These are phyloP conservation scores for Pythium aphanidermatum DNA, from an alignment of 352 stramenopile genomes.

Conservation along the genomic window DNA sequence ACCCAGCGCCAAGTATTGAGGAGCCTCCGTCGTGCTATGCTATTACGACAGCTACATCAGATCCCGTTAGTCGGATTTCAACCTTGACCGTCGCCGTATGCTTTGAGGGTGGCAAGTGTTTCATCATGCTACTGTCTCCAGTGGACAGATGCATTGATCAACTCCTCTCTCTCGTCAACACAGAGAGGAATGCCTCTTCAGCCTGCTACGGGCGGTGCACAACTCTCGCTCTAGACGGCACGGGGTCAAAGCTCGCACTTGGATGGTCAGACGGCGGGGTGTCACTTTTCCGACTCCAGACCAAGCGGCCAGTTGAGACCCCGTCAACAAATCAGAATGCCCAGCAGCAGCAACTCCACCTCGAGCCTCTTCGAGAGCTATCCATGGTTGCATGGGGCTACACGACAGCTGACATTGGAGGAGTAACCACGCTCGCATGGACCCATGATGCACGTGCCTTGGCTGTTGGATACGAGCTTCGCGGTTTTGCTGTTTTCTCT, in stretches of 20 bases:
- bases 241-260: constrained; percentile 46
- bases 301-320: background rate
- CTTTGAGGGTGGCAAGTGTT: constrained; percentile 76
- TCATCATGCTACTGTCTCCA: constrained; percentile 68
- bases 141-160: constrained; percentile 58
- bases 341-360: constrained; percentile 20
- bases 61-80: constrained; percentile 20
- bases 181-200: constrained; percentile 25
- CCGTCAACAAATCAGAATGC: background rate
- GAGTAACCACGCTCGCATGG: constrained; percentile 63
- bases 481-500: constrained; percentile 75
- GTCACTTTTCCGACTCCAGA: constrained; percentile 47
- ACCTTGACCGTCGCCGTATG: constrained; percentile 54
- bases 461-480: constrained; percentile 60
- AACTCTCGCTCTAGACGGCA: constrained; percentile 32
- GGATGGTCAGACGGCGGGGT: constrained; percentile 69
- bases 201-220: constrained; percentile 44
- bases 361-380: constrained; percentile 58
- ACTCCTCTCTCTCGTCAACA: constrained; percentile 71
- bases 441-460: constrained; percentile 51
- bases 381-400: constrained; percentile 67
- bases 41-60: constrained; percentile 40
- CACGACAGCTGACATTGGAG: constrained; percentile 36
- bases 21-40: constrained; percentile 47
- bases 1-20: too few species aligned